phyloP scores from a whole-genome alignment of 805 yeast genomes.

The Candida ulmi region DNA sequence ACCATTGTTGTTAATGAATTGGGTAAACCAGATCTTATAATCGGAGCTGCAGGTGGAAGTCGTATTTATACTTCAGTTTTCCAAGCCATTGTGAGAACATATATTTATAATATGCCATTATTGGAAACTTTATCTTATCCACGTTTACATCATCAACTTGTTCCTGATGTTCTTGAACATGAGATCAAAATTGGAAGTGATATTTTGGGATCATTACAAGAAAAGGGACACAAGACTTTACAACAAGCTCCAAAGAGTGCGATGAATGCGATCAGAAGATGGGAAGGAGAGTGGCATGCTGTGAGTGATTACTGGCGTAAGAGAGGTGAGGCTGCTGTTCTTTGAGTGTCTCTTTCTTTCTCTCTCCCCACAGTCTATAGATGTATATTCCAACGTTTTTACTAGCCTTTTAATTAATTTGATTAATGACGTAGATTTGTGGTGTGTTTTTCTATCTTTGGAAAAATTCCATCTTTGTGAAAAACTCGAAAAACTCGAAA shows the following conservation, averaged over 20 bases:
- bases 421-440: too few species aligned
- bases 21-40: constrained; percentile 53
- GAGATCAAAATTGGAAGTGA: constrained; percentile 50
- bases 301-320: constrained; percentile 92
- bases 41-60: constrained; percentile 96
- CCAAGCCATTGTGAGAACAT: constrained; percentile 68
- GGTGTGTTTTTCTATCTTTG: too few species aligned
- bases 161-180: constrained; percentile 62
- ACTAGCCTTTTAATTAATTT: too few species aligned
- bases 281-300: constrained; percentile 45
- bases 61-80: constrained; percentile 78
- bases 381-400: background rate
- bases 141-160: constrained; percentile 81
- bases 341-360: background rate
- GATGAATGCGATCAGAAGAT: constrained; percentile 48
- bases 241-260: constrained; percentile 44
- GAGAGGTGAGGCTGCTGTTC: constrained; percentile 60
- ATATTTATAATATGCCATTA: constrained; percentile 51
- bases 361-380: background rate
- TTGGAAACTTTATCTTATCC: constrained; percentile 74
- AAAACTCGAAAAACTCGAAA: too few species aligned
- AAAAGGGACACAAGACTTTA: constrained; percentile 45
- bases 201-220: constrained; percentile 29
- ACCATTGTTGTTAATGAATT: constrained; percentile 50
- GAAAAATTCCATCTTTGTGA: too few species aligned